Base-by-base conservation (phyloP, 306 rosid genomes). In the Cucurbita ficifolia region DNA sequence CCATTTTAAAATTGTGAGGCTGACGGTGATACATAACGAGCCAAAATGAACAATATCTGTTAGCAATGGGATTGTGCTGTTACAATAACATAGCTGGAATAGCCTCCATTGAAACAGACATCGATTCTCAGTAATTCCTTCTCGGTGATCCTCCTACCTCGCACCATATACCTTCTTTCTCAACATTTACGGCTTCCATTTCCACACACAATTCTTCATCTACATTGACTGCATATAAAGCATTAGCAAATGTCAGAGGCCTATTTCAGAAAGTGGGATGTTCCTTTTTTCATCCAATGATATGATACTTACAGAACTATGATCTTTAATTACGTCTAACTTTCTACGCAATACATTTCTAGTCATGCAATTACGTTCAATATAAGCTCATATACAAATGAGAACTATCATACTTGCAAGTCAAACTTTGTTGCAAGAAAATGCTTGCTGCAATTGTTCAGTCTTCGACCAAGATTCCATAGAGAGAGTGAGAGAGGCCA, bases 401-500 rank as follows among this genome's bases (percentile, higher is more conserved):
- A 61, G 46, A 61, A 36, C 5, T 5, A 7, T 17, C 18, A 17
- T 8, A 62, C 14, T 36, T 17, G 69, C 46, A 62, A 62, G 12
- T 62, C 48, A 8, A 14, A 14, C 17, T 7, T 17, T 36, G n/a
- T 29, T 36, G 68, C 12, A 61, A 36, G 45, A 36, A 14, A 22
- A 19, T 14, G 33, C 35, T 54, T 51, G 57, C 55, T 77, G 52
- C 33, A 14, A 16, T 1, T 80, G 71, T 38, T 35, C 60, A 90
- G 92, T 87, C 97, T 75, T 67, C 88, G 96, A 83, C 86, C 92
- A 86, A 90, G 90, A 79, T 96, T 96, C 16, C 89, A 87, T 2
- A 75, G 91, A 35, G 90, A 82, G n/a, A 7, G 39, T 7, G 2
- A 13, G 2, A 90, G 92, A 72, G 92, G 88, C 8, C 82, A 29